These are phyloP conservation scores for Lumnitzera littorea DNA, from an alignment of 345 rosid species.

Conservation along the genomic window DNA sequence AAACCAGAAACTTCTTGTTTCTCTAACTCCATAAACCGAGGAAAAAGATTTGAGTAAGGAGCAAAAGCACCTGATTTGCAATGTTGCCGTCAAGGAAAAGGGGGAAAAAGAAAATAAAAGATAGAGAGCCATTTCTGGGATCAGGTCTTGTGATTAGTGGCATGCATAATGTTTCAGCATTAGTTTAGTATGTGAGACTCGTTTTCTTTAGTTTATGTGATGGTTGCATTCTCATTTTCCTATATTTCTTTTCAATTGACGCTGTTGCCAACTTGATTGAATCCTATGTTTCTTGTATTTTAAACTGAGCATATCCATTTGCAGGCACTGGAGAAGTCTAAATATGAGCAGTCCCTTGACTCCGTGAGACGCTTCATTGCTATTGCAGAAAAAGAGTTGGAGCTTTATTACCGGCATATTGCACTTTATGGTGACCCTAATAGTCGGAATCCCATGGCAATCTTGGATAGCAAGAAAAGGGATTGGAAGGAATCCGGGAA, in stretches of 20 bases:
- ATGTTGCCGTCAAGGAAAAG: too few relatives aligned
- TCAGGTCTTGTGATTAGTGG: too few relatives aligned
- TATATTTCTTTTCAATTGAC: not conserved
- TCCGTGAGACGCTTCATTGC: conserved; percentile 73
- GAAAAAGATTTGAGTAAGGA: too few relatives aligned
- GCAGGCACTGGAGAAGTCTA: conserved; percentile 80
- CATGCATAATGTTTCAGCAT: too few relatives aligned
- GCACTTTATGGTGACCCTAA: conserved; percentile 71
- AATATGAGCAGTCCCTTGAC: conserved; percentile 86
- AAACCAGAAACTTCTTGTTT: too few relatives aligned
- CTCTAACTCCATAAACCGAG: too few relatives aligned
- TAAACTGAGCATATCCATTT: conserved; percentile 4
- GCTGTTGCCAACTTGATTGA: not conserved
- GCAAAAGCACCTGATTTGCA: too few relatives aligned
- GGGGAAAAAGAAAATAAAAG: too few relatives aligned
- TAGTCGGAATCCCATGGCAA: conserved; percentile 42
- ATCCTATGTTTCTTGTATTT: not conserved
- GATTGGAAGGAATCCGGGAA: conserved; percentile 20
- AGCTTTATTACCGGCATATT: conserved; percentile 65
- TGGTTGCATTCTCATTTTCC: too few relatives aligned
- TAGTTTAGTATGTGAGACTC: too few relatives aligned
- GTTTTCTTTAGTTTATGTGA: too few relatives aligned
- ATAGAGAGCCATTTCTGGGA: too few relatives aligned
- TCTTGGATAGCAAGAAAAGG: conserved; percentile 30
- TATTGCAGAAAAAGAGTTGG: conserved; percentile 71